These are phyloP conservation scores for Yarrowia sp. DNA, from an alignment of 805 yeast genomes.

Conservation along the genomic window DNA sequence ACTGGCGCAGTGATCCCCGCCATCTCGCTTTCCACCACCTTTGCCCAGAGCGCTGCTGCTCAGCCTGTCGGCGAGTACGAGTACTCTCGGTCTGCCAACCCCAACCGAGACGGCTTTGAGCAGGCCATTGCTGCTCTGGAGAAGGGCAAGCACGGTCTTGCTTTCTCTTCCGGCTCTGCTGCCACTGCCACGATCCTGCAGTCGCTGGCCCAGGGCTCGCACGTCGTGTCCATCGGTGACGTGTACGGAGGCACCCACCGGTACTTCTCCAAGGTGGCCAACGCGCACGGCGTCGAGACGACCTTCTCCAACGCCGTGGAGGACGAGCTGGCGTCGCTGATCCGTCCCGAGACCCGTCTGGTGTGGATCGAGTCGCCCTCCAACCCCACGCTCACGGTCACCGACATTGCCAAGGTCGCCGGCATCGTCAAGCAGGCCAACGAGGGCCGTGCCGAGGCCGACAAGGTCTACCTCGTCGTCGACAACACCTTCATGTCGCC, in stretches of 20 bases:
- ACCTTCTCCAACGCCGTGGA: slow-evolving; percentile 65
- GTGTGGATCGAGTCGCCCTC: slow-evolving; percentile 91
- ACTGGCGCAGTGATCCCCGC: slow-evolving; percentile 90
- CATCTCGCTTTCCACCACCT: slow-evolving; percentile 79
- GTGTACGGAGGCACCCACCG: slow-evolving; percentile 92
- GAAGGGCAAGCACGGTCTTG: slow-evolving; percentile 63
- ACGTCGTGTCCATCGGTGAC: slow-evolving; percentile 76
- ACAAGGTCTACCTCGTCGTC: slow-evolving; percentile 58
- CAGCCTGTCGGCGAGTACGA: slow-evolving; percentile 76
- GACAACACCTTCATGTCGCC: slow-evolving; percentile 90
- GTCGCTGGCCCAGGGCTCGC: slow-evolving; percentile 66
- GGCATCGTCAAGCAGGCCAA: slow-evolving; percentile 49
- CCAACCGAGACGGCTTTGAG: slow-evolving; percentile 81
- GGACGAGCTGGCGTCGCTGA: slow-evolving; percentile 53
- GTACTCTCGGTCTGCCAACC: slow-evolving; percentile 82
- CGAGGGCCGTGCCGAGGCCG: slow-evolving; percentile 46
- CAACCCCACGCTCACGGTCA: slow-evolving; percentile 78
- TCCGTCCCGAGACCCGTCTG: slow-evolving; percentile 62
- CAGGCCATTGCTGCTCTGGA: slow-evolving; percentile 75
- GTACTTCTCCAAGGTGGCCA: slow-evolving; percentile 82
- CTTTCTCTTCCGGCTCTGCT: slow-evolving; percentile 84
- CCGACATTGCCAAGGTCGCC: slow-evolving; percentile 67
- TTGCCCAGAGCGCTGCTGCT: slow-evolving; percentile 76
- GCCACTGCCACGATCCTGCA: slow-evolving; percentile 76
- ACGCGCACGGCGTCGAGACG: slow-evolving; percentile 69